Percentiles rank a stretch among this genome's conserved stretches.
phyloP scores from a whole-genome alignment of 352 stramenopile species.

The Halophytophthora batemanensis region DNA sequence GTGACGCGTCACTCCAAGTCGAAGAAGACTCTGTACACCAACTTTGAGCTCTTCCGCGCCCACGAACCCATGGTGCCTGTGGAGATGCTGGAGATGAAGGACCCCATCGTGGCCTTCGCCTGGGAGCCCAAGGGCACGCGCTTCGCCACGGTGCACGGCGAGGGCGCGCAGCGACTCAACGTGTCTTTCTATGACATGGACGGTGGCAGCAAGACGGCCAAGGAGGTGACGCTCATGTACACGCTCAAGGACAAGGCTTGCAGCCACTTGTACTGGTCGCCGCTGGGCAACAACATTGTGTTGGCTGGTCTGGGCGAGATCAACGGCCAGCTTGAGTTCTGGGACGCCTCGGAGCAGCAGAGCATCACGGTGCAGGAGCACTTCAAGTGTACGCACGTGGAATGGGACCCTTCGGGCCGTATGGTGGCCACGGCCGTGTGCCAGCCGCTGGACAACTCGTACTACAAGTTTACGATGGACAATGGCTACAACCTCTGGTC shows the following conservation, averaged over 20 bases:
- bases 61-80: slow-evolving; percentile 94
- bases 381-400: slow-evolving; percentile 97
- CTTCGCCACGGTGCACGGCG: slow-evolving; percentile 96
- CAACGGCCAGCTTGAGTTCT: slow-evolving; percentile 97
- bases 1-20: slow-evolving; percentile 88
- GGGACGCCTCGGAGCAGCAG: slow-evolving; percentile 95
- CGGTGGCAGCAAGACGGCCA: slow-evolving; percentile 49
- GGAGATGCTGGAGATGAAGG: slow-evolving; percentile 98
- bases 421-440: slow-evolving; percentile 95
- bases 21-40: slow-evolving; percentile 99
- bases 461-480: slow-evolving; percentile 98
- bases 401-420: slow-evolving; percentile 97
- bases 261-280: slow-evolving; percentile 97
- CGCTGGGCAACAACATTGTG: slow-evolving; percentile 91
- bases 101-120: slow-evolving; percentile 94
- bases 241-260: slow-evolving; percentile 94
- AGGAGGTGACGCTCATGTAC: slow-evolving; percentile 94
- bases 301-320: slow-evolving; percentile 94
- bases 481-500: slow-evolving; percentile 98
- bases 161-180: slow-evolving; percentile 88
- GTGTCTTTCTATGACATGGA: slow-evolving; percentile 98
- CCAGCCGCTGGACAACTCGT: slow-evolving; percentile 93
- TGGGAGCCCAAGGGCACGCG: slow-evolving; percentile 96
- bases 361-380: slow-evolving; percentile 95
- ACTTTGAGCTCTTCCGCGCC: slow-evolving; percentile 98